Conservation (phyloP, 2,329 filamentous ascomycete species). For the Cercospora canescens region DNA sequence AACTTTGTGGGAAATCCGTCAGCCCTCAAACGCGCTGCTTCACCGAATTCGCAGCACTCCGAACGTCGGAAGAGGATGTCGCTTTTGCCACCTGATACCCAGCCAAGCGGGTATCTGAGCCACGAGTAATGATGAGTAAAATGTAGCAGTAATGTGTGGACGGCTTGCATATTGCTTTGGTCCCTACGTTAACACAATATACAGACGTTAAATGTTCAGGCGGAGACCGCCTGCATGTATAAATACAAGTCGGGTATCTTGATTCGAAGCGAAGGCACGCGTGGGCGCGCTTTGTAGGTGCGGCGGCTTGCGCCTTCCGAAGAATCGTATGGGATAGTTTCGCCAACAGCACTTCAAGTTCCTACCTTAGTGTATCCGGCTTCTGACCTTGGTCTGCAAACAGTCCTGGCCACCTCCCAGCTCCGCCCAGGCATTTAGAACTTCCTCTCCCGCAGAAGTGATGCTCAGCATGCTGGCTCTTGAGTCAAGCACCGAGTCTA, state of each 20-base stretch:
- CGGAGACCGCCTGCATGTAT: not conserved
- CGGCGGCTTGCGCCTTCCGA: not conserved
- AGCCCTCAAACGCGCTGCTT: not conserved
- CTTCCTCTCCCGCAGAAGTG: conserved; percentile 47
- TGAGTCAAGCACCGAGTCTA: conserved; percentile 14
- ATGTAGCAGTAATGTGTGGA: not conserved
- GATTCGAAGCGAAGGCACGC: not conserved
- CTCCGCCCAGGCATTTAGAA: conserved; percentile 49
- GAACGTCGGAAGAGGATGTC: conserved; percentile 9
- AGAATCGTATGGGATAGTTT: not conserved
- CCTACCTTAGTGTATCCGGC: not conserved
- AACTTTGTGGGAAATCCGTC: conserved; percentile 59
- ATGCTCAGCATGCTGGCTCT: conserved; percentile 28
- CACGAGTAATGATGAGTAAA: not conserved
- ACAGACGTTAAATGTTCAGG: not conserved
- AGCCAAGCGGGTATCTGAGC: conserved; percentile 15
- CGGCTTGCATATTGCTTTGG: not conserved
- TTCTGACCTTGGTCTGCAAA: conserved; percentile 11
- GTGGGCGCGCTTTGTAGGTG: not conserved
- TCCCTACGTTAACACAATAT: not conserved
- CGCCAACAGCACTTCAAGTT: not conserved
- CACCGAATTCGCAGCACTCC: not conserved
- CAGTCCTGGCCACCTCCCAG: conserved; percentile 39
- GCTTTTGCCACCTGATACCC: conserved; percentile 36
- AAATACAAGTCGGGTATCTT: conserved; percentile 3